Evolutionary conservation across 2,329 filamentous ascomycete genomes (phyloP), one percentile per base, ranked within the genome.

Genomic region (Claviceps monticola): DNA sequence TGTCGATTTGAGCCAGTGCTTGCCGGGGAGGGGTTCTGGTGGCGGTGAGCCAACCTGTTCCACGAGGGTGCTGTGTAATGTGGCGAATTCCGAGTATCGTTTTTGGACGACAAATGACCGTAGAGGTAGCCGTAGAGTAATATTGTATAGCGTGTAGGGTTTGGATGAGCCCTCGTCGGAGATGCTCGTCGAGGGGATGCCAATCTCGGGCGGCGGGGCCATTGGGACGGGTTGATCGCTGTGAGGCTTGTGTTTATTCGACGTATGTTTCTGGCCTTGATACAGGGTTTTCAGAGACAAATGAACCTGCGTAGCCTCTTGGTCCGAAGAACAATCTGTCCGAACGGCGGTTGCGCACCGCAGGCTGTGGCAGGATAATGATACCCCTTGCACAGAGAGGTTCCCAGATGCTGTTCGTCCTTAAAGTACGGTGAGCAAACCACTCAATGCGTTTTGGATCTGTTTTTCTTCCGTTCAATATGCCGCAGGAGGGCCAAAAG

Each of bases 61-160:
- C 19, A 74, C 72, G 8, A 94, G 75, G 4, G 76, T 68, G 34
- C 71, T 66, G 68, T 93, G 80, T 16, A 94, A 79, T 46, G 73
- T 65, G 51, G 73, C 71, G 62, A 93, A 93, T 64, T 93, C 87
- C 50, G 83, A 88, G 72, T 91, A 94, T 60, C 87, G 84, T 68
- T 90, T 91, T 61, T 83, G 80, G 5, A 89, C 74, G 57, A 85
- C 83, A 60, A 84, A 86, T 4, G 84, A 85, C 47, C 84, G 81
- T 14, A 91, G 76, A 0, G 87, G 86, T 1, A 89, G 80, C 49
- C 85, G 82, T 54, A 93, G 74, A 21, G 80, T 82, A 66, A 90
- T 83, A 65, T 87, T 86, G 72, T 90, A 91, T 57, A 84, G 76
- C 0, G 86, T 90, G 66, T 81, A 88, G 0, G 83, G 75, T 61